Percentiles rank a stretch among this genome's conserved stretches.
Evolutionary conservation across 192 early-diverging fungal genomes (phyloP).

Genomic region (Geranomyces variabilis): DNA sequence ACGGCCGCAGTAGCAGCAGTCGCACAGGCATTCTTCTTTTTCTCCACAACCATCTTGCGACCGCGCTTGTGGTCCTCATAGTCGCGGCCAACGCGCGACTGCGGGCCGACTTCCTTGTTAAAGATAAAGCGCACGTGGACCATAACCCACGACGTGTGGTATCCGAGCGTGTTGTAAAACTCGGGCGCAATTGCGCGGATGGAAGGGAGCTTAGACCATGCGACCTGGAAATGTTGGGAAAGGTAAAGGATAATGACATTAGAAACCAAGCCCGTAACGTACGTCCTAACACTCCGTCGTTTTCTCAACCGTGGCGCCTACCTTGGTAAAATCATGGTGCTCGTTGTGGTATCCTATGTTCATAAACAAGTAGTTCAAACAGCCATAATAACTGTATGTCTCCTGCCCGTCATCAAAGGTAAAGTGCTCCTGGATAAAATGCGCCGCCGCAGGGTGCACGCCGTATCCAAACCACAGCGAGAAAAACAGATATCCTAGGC

Average conservation of each 20-base stretch:
- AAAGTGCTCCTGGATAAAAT: constrained; percentile 98
- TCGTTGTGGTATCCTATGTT: constrained; percentile 99
- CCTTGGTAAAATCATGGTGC: constrained; percentile 93
- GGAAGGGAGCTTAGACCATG: constrained; percentile 84
- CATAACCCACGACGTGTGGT: constrained; percentile 85
- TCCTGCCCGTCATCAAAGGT: constrained; percentile 92
- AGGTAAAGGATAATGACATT: not conserved
- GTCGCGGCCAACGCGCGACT: constrained; percentile 76
- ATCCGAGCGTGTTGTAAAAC: constrained; percentile 84
- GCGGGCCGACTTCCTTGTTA: constrained; percentile 73
- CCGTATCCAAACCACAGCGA: constrained; percentile 73
- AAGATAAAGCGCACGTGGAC: constrained; percentile 83
- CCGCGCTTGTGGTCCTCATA: constrained; percentile 74
- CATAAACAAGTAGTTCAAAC: constrained; percentile 82
- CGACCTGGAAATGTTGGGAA: constrained; percentile 60
- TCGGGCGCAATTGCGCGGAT: constrained; percentile 80
- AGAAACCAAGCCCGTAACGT: not conserved
- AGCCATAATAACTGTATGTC: constrained; percentile 97
- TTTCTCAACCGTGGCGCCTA: not conserved
- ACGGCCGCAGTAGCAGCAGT: no score
- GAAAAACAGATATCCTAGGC: constrained; percentile 48
- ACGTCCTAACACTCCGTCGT: not conserved
- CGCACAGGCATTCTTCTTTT: constrained; percentile 20
- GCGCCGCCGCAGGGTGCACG: constrained; percentile 90
- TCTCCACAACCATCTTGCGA: constrained; percentile 61